A percentile compares a stretch with the other conserved stretches of the same genome.
Conservation (phyloP, 1,284 basidiomycete species). For the Tetrapyrgos nigripes region DNA sequence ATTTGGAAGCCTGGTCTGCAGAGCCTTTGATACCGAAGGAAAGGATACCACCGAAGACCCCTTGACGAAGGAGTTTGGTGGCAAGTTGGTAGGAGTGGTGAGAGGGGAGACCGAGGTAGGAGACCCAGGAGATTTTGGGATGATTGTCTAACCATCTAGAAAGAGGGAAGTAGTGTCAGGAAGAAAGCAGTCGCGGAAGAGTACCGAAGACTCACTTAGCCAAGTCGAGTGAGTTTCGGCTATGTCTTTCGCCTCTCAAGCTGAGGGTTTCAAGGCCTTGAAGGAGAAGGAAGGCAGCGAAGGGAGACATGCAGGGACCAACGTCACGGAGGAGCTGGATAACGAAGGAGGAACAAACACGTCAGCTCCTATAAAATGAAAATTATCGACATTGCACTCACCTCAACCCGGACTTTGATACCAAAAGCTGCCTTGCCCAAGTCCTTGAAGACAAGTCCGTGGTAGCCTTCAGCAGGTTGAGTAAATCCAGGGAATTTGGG, state of each 20-base stretch:
- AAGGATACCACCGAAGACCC: conserved; percentile 78
- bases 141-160: conserved; percentile 71
- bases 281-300: conserved; percentile 83
- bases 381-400: no score
- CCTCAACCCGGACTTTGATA: conserved; percentile 69
- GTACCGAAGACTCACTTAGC: conserved; percentile 61
- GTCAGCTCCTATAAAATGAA: no score
- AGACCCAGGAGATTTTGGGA: conserved; percentile 81
- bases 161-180: not conserved
- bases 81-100: conserved; percentile 74
- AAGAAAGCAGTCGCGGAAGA: no score
- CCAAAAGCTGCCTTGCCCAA: conserved; percentile 80
- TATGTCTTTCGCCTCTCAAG: conserved; percentile 79
- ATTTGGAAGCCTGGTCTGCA: conserved; percentile 60
- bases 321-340: conserved; percentile 82
- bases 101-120: conserved; percentile 75
- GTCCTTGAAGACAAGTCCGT: conserved; percentile 77
- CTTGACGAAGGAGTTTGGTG: conserved; percentile 61
- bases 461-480: conserved; percentile 84
- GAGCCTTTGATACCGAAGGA: conserved; percentile 85
- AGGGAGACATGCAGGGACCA: conserved; percentile 81
- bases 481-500: conserved; percentile 87
- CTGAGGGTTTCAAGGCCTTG: conserved; percentile 90
- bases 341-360: no score
- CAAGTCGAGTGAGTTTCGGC: conserved; percentile 76